Evolutionary conservation across 2,329 filamentous ascomycete genomes (phyloP).

Genomic region (Verticillium nubilum): DNA sequence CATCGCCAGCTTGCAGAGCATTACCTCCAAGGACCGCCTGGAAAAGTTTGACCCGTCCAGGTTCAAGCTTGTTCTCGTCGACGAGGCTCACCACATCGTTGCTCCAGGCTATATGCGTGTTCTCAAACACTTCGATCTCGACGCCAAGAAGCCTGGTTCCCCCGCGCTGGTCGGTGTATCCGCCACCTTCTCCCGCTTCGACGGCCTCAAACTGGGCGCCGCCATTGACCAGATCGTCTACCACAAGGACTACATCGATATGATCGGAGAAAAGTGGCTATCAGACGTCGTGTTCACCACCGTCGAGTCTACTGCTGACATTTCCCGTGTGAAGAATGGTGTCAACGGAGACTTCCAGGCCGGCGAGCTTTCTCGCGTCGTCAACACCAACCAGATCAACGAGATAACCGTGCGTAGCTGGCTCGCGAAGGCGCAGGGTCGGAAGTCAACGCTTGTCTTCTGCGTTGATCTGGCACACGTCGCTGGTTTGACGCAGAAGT

Average conservation of each 20-base stretch:
- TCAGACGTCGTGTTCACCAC: conserved; percentile 92
- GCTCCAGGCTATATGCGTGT: conserved; percentile 71
- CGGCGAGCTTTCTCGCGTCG: conserved; percentile 68
- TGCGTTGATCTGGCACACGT: conserved; percentile 90
- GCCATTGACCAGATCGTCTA: conserved; percentile 96
- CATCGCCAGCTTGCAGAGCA: conserved; percentile 81
- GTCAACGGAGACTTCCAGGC: conserved; percentile 74
- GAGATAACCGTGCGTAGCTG: conserved; percentile 81
- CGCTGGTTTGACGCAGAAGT: conserved; percentile 64
- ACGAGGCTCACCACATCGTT: conserved; percentile 96
- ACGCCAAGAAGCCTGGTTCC: conserved; percentile 37
- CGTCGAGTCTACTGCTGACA: conserved; percentile 74
- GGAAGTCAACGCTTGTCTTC: conserved; percentile 87
- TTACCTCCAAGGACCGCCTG: conserved; percentile 72
- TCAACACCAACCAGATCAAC: conserved; percentile 80
- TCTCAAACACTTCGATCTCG: conserved; percentile 72
- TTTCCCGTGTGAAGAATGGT: conserved; percentile 62
- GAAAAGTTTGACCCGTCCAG: conserved; percentile 70
- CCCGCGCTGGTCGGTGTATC: conserved; percentile 85
- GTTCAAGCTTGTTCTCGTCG: conserved; percentile 90
- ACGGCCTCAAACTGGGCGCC: conserved; percentile 74
- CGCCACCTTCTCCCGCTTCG: conserved; percentile 71
- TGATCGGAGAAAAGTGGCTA: conserved; percentile 85
- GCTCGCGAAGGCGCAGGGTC: conserved; percentile 66
- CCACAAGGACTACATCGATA: conserved; percentile 67